Base-by-base conservation (phyloP, 1,284 basidiomycete species). In the Macrocybe sp. region DNA sequence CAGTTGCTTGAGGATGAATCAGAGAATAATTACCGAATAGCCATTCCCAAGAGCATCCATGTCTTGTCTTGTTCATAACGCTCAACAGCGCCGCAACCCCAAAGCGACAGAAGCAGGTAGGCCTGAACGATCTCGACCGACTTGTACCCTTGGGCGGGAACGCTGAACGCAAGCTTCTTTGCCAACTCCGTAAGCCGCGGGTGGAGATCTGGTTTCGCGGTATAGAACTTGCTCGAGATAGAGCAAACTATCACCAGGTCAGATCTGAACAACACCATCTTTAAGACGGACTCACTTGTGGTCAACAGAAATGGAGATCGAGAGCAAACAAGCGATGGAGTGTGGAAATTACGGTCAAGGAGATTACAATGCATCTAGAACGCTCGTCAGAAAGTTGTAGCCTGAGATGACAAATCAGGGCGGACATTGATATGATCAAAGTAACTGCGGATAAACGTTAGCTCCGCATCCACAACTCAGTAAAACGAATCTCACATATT, bases 51-150 rank as follows among this genome's bases (percentile, higher is more conserved):
- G 44, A 92, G 73, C 57, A 92, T 64, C 94, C 96, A 99, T 0
- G 95, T 98, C 59, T 90, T 85, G 68, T 99, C 96, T 60, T 97
- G 93, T 64, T 99, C 97, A 61, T 92, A 98, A 11, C 91, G 80
- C 66, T 94, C 91, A 34, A 92, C 91, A 4, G 92, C 91, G n/a
- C 92, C 91, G 54, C 87, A 83, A 1, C 91, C 91, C 86, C 89
- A 96, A 14, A 90, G 66, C 0, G 85, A 75, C 47, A 94, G 78
- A 14, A 96, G 73, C 33, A 92, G 73, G 64, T 95, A 96, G 0
- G 91, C 92, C 61, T 95, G 92, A 4, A 93, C 89, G 53, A 95
- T 92, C 68, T 99, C 97, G 40, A 97, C 86, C 22, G 89, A 93
- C 68, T 99, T 99, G 76, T 93, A 97, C 0, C 89, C 89, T 55